Conservation (phyloP, 1,139 yeast species). For the Hemisphaericaspora lyxosophila region DNA sequence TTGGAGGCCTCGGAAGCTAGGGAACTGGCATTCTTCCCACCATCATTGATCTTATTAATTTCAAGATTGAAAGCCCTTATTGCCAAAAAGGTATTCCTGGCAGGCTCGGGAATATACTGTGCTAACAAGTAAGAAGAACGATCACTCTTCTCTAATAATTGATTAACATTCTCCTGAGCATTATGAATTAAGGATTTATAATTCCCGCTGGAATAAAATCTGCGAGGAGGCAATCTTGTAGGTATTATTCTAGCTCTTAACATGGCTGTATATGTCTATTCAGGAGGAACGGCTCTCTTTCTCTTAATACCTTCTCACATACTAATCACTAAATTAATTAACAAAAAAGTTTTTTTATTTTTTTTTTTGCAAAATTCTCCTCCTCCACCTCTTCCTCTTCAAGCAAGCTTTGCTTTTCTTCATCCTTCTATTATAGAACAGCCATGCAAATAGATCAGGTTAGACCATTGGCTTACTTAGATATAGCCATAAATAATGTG, state of each 20-base stretch:
- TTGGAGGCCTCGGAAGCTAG: slow-evolving; percentile 32
- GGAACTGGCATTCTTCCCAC: slow-evolving; percentile 36
- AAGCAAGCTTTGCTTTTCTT: no score
- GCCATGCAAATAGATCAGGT: slow-evolving; percentile 36
- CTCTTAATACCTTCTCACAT: no score
- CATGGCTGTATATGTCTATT: slow-evolving; percentile 22
- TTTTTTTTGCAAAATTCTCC: no score
- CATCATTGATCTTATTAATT: slow-evolving; percentile 57
- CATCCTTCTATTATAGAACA: no score
- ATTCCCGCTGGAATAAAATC: slow-evolving; percentile 1
- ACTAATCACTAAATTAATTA: no score
- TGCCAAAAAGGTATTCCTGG: slow-evolving; percentile 67
- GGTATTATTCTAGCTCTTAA: neutral
- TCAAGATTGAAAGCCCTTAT: slow-evolving; percentile 69
- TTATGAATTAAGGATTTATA: slow-evolving; percentile 22
- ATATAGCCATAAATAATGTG: slow-evolving; percentile 49
- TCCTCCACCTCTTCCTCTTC: no score
- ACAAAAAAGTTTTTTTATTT: no score
- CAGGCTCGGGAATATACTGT: slow-evolving; percentile 68
- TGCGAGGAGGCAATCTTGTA: neutral
- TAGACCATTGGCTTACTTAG: slow-evolving; percentile 51
- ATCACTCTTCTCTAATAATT: slow-evolving; percentile 49
- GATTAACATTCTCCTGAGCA: slow-evolving; percentile 45
- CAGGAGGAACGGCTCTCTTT: no score
- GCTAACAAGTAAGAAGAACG: slow-evolving; percentile 66